phyloP scores from a whole-genome alignment of 2,329 filamentous ascomycete species.

The Colletotrichum karsti region DNA sequence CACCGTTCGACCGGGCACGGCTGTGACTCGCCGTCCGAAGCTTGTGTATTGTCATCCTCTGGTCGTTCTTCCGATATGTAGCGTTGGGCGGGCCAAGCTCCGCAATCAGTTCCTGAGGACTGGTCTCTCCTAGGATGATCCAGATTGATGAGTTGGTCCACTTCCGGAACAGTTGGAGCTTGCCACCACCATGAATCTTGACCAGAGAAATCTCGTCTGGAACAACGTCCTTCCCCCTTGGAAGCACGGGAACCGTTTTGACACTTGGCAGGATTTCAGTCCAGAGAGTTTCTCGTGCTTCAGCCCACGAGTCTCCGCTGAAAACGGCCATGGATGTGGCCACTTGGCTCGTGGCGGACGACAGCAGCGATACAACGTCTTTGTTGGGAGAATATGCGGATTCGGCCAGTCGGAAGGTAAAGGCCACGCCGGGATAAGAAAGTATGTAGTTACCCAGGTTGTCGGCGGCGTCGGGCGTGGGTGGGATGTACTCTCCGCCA shows the following conservation, averaged over 20 bases:
- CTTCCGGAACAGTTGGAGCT: conserved; percentile 79
- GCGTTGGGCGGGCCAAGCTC: conserved; percentile 94
- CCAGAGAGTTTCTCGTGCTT: conserved; percentile 80
- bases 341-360: conserved; percentile 77
- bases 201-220: conserved; percentile 89
- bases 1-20: conserved; percentile 53
- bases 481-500: conserved; percentile 87
- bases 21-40: conserved; percentile 62
- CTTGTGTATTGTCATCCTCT: conserved; percentile 87
- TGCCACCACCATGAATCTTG: conserved; percentile 79
- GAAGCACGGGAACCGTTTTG: conserved; percentile 73
- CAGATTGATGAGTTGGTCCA: conserved; percentile 72
- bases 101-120: conserved; percentile 88
- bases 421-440: conserved; percentile 94
- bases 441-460: conserved; percentile 82
- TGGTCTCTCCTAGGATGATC: conserved; percentile 85
- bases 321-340: conserved; percentile 93
- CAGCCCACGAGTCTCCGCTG: conserved; percentile 88
- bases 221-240: conserved; percentile 79
- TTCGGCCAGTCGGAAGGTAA: conserved; percentile 83
- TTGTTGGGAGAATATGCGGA: conserved; percentile 78
- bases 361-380: conserved; percentile 85
- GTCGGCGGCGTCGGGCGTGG: conserved; percentile 58
- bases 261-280: conserved; percentile 77
- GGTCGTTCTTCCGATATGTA: conserved; percentile 91